Conservation (phyloP, 2,329 filamentous ascomycete genomes). For the Dryadomyces quercus-mongolicae region DNA sequence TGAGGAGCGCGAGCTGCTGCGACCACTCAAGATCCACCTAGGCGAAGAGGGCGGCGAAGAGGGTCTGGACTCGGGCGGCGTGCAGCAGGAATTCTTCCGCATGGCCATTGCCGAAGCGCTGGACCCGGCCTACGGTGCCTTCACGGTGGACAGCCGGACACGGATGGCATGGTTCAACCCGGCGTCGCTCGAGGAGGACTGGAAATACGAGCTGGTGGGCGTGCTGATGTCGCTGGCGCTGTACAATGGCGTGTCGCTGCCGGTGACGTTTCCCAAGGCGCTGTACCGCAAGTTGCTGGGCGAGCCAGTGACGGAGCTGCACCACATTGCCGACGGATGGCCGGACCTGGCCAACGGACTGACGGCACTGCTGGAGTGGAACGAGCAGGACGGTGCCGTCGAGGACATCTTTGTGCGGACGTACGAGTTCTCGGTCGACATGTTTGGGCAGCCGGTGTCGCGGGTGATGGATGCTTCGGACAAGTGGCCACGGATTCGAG, state of each 20-base stretch:
- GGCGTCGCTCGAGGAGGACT: slow-evolving; percentile 66
- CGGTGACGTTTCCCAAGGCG: slow-evolving; percentile 74
- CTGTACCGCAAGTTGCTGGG: slow-evolving; percentile 73
- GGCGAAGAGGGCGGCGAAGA: slow-evolving; percentile 75
- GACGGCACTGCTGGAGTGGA: slow-evolving; percentile 62
- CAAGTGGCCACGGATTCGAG: slow-evolving; percentile 43
- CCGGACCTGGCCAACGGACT: slow-evolving; percentile 67
- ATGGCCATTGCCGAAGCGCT: slow-evolving; percentile 71
- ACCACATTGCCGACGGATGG: slow-evolving; percentile 81
- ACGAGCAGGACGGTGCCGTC: slow-evolving; percentile 60
- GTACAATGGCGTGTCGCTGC: slow-evolving; percentile 86
- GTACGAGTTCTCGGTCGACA: slow-evolving; percentile 67
- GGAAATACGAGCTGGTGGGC: slow-evolving; percentile 85
- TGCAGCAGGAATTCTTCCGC: slow-evolving; percentile 93
- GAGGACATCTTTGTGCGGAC: slow-evolving; percentile 73
- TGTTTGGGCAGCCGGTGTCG: slow-evolving; percentile 44
- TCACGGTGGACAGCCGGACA: slow-evolving; percentile 64
- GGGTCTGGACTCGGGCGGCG: slow-evolving; percentile 85
- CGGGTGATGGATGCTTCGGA: slow-evolving; percentile 37
- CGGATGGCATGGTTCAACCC: slow-evolving; percentile 83
- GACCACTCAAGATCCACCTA: slow-evolving; percentile 79
- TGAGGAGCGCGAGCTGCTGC: slow-evolving; percentile 67
- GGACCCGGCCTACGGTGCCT: slow-evolving; percentile 65
- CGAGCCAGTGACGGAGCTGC: slow-evolving; percentile 53
- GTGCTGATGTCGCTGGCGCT: slow-evolving; percentile 79